Conservation (phyloP, 169 alveolate species). For the Toxoplasma gondii region DNA sequence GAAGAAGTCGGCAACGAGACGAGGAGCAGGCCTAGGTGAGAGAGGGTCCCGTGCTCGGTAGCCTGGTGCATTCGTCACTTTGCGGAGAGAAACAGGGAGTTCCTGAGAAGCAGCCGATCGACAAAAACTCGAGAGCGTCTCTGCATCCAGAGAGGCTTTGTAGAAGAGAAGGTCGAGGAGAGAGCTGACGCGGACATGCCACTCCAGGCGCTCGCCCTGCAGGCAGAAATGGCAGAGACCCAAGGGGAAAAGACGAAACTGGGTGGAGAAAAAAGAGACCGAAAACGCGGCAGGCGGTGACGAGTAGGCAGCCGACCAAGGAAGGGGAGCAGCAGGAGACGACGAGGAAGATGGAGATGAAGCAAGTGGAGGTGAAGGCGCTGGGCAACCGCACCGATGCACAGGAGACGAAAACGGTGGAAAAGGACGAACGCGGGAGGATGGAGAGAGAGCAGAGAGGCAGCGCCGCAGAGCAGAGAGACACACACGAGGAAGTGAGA, state of each 20-base stretch:
- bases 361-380: background rate
- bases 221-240: background rate
- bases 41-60: background rate
- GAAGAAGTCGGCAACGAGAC: background rate
- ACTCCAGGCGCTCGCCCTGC: slow-evolving; percentile 21
- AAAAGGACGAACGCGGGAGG: background rate
- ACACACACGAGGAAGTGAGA: no score
- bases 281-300: background rate
- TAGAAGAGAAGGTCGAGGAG: slow-evolving; percentile 12
- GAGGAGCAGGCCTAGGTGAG: background rate
- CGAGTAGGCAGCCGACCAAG: background rate
- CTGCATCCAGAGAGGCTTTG: background rate
- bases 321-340: background rate
- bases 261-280: background rate
- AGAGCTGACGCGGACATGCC: background rate
- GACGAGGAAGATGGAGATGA: background rate
- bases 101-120: background rate
- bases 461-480: no score
- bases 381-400: background rate
- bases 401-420: background rate
- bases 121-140: background rate
- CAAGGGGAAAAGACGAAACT: background rate
- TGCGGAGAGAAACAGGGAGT: background rate
- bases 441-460: no score
- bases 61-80: background rate